Percentiles rank a stretch among this genome's conserved stretches.
phyloP scores from a whole-genome alignment of 2,329 filamentous ascomycete species.

The Aspergillus transmontanensis region DNA sequence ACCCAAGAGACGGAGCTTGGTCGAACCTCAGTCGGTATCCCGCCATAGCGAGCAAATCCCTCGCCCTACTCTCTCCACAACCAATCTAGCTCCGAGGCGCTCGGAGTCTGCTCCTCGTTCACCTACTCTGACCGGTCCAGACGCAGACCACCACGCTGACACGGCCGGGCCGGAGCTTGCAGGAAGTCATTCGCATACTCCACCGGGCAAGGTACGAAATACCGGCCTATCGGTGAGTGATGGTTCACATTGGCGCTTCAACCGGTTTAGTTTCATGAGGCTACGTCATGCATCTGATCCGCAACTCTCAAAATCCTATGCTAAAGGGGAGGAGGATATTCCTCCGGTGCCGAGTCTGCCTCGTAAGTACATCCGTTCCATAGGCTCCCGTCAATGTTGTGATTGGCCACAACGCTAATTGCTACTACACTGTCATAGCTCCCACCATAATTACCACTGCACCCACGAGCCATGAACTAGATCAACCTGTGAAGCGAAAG shows the following conservation, averaged over 20 bases:
- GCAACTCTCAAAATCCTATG: constrained; percentile 75
- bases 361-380: constrained; percentile 32
- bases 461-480: constrained; percentile 68
- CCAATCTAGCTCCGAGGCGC: constrained; percentile 31
- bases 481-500: constrained; percentile 44
- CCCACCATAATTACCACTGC: constrained; percentile 87
- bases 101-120: constrained; percentile 40
- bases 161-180: constrained; percentile 16
- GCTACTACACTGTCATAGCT: constrained; percentile 33
- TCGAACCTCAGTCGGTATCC: constrained; percentile 30
- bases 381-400: background rate
- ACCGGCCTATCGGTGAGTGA: constrained; percentile 22
- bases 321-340: constrained; percentile 61
- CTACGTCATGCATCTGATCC: constrained; percentile 93
- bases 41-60: constrained; percentile 42
- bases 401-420: constrained; percentile 19
- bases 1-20: constrained; percentile 37
- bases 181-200: constrained; percentile 19
- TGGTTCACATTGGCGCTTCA: constrained; percentile 33
- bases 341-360: constrained; percentile 44
- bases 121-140: constrained; percentile 19
- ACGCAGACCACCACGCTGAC: constrained; percentile 17
- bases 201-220: constrained; percentile 19
- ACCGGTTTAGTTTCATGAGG: constrained; percentile 70
- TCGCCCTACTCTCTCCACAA: constrained; percentile 34